Base-by-base conservation (phyloP, 257 asterid genomes). In the Nemophila menziesii region DNA sequence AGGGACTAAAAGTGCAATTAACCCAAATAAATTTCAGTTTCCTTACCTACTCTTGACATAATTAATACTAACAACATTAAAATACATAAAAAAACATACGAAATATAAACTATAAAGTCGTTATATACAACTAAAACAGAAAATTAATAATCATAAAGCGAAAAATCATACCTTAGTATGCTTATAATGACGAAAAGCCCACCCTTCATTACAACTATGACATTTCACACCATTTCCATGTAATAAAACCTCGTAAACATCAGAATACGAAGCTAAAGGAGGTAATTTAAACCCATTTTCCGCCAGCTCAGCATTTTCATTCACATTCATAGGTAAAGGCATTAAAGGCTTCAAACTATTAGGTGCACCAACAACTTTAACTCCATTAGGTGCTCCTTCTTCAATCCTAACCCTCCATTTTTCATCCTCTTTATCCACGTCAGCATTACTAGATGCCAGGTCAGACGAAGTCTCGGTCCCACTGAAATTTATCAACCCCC, bases 371-470 rank as follows among this genome's bases (percentile, higher is more conserved):
- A 89, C 95, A 40, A 84, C 93, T 66, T 89, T 78, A 49, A 84
- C 86, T 54, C 97, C 95, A 67, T 89, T 67, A 1, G 97, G 95
- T 7, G 92, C 77, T 22, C 95, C 95, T 78, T 84, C 93, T 60
- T 89, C 95, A 60, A 74, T 72, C 77, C 75, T 80, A 61, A 84
- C 64, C 63, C 68, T 70, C 71, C 81, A 80, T 72, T 43, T 73
- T 58, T 68, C 72, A 54, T 41, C 49, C 51, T 71, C 76, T 5
- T 64, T 77, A 40, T 75, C 95, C 60, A 60, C 80, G 46, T 70
- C 77, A 22, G 23, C 64, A 40, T 16, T 14, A 17, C 20, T 4
- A 41, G 20, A 2, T 23, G 60, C 45, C 55, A 58, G 14, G 33
- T 26, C 33, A 4, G 5, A 5, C 10, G 52, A 26, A 11, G 60